phyloP scores from a whole-genome alignment of 306 rosid species.

The Pyrus bretschneideri region DNA sequence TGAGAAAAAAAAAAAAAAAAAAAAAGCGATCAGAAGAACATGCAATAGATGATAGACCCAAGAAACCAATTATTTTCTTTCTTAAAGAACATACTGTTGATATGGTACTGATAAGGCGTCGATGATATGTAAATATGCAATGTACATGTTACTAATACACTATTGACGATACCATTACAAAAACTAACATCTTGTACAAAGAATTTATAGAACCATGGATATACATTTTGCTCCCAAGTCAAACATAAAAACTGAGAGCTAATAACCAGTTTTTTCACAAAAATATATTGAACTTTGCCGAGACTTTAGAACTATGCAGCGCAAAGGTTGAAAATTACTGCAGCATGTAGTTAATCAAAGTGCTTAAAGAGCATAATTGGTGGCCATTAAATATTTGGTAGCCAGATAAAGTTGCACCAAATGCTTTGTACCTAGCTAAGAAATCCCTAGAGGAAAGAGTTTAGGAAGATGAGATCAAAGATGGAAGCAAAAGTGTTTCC shows the following conservation, averaged over 20 bases:
- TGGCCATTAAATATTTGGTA: not conserved
- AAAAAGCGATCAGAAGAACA: not conserved
- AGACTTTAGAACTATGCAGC: not conserved
- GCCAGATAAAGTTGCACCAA: not conserved
- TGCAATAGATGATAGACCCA: not conserved
- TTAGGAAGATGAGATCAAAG: not conserved
- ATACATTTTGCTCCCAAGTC: not conserved
- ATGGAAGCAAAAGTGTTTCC: not conserved
- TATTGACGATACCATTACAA: not conserved
- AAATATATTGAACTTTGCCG: not conserved
- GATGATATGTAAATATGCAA: not conserved
- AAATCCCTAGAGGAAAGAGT: not conserved
- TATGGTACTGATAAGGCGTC: too few species aligned
- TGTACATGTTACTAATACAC: not conserved
- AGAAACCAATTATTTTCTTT: not conserved
- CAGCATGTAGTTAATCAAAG: too few species aligned
- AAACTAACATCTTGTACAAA: too few species aligned
- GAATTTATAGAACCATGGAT: not conserved
- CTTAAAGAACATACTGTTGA: too few species aligned
- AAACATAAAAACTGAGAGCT: not conserved
- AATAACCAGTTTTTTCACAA: not conserved
- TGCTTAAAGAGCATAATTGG: constrained; percentile 5
- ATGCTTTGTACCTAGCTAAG: not conserved
- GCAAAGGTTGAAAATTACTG: too few species aligned
- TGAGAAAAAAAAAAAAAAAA: not conserved